Conservation (phyloP, 2,329 filamentous ascomycete species). For the Fusarium sp. region DNA sequence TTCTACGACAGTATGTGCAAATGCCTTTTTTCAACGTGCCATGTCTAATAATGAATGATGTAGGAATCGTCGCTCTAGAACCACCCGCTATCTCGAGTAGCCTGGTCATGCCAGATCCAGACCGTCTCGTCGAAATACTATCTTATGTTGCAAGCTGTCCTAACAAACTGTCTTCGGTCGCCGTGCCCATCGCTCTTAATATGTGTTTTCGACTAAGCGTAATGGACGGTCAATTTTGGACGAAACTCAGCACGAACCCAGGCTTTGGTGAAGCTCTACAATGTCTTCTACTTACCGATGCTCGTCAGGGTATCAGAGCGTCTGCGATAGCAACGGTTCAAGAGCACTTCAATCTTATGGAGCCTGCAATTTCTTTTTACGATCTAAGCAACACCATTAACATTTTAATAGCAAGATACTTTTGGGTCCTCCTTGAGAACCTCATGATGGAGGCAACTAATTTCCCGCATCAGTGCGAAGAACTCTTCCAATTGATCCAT, state of each 20-base stretch:
- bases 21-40: background rate
- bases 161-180: constrained; percentile 41
- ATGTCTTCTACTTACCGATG: constrained; percentile 46
- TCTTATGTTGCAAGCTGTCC: constrained; percentile 36
- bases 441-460: constrained; percentile 50
- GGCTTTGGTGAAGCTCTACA: constrained; percentile 41
- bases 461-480: constrained; percentile 54
- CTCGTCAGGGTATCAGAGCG: constrained; percentile 44
- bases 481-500: constrained; percentile 58
- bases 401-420: constrained; percentile 38
- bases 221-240: constrained; percentile 47
- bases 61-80: constrained; percentile 31
- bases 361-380: background rate
- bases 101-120: constrained; percentile 34
- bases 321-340: constrained; percentile 52
- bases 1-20: constrained; percentile 44
- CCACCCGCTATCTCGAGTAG: constrained; percentile 9
- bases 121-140: constrained; percentile 45
- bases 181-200: constrained; percentile 45
- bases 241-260: constrained; percentile 36
- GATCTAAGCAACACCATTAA: background rate
- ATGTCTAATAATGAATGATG: constrained; percentile 6
- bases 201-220: constrained; percentile 48
- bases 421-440: constrained; percentile 50
- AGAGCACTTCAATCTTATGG: constrained; percentile 33